Base-by-base conservation (phyloP, 148 eudicot species). In the Rhododendron henanense region DNA sequence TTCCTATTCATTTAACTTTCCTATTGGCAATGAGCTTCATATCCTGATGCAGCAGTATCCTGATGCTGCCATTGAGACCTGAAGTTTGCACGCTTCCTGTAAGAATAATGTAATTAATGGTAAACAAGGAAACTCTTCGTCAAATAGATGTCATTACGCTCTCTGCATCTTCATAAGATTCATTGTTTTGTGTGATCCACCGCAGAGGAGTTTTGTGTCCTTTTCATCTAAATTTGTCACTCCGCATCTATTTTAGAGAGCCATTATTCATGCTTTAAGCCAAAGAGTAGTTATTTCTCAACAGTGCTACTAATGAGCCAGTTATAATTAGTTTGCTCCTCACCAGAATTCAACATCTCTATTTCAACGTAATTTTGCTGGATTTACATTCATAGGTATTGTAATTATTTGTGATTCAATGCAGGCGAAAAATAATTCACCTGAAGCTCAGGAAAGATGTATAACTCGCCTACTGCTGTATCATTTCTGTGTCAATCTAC, bases 401-500 rank as follows among this genome's bases (percentile, higher is more conserved):
- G 21, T 75, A 50, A 35, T 83, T 63, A 44, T 84, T 74, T 78
- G 48, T 85, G 84, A 57, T 84, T 83, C 48, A 57, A 63, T 90
- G 92, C 93, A 96, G 98, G 83, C 88, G 16, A 96, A 95, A 89
- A 92, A 84, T 74, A 96, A 96, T 90, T 89, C 97, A 67, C 90
- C 93, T 83, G 95, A 88, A 85, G 98, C 97, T 90, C 99, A 96
- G 88, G 92, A 89, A 88, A 96, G 92, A 90, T 96, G 99, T 82
- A 93, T 96, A 87, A 89, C 86, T 67, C 95, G 91, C 74, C 90
- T 96, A 39, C 80, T 96, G 89, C 87, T 96, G 86, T 96, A 94
- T 90, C 99, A 96, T 88, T 92, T 95, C 88, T 87, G 96, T 85
- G 99, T 96, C 89, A 94, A 96, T 87, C 90, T 96, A 78, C 98